Conservation (phyloP, 345 rosid species). For the Salix purpurea region DNA sequence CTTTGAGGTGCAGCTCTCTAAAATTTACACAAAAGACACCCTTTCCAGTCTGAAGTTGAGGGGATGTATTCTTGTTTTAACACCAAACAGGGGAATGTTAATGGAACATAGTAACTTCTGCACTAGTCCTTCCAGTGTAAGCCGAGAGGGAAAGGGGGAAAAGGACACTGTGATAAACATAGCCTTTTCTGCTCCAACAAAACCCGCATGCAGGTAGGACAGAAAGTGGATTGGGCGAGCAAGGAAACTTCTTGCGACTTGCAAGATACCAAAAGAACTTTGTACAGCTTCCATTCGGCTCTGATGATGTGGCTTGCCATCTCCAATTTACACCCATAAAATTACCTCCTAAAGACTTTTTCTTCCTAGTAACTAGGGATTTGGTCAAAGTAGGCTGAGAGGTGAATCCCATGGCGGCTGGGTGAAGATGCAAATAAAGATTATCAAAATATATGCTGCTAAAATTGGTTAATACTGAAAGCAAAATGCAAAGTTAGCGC, state of each 20-base stretch:
- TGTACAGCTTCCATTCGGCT: not conserved
- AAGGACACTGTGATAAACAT: not conserved
- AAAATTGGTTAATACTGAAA: not conserved
- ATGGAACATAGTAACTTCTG: constrained; percentile 31
- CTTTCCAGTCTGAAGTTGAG: constrained; percentile 48
- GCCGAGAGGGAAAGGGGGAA: too few species aligned
- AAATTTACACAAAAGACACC: constrained; percentile 40
- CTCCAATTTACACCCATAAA: not conserved
- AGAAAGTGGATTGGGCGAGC: not conserved
- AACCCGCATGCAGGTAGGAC: too few species aligned
- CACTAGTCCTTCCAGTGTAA: too few species aligned
- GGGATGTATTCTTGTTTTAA: constrained; percentile 52
- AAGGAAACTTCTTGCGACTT: not conserved
- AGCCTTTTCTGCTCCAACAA: too few species aligned
- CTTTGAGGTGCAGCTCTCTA: constrained; percentile 49
- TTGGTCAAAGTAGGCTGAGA: too few species aligned
- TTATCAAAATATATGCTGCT: not conserved
- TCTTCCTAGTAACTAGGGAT: not conserved
- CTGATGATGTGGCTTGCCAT: not conserved
- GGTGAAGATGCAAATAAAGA: not conserved
- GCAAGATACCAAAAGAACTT: not conserved
- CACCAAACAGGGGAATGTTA: constrained; percentile 40
- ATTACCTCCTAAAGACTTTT: not conserved
- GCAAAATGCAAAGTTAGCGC: not conserved
- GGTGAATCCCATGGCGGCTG: not conserved